phyloP scores from a whole-genome alignment of 495 filamentous ascomycete species.

The Podospora pseudocomata region DNA sequence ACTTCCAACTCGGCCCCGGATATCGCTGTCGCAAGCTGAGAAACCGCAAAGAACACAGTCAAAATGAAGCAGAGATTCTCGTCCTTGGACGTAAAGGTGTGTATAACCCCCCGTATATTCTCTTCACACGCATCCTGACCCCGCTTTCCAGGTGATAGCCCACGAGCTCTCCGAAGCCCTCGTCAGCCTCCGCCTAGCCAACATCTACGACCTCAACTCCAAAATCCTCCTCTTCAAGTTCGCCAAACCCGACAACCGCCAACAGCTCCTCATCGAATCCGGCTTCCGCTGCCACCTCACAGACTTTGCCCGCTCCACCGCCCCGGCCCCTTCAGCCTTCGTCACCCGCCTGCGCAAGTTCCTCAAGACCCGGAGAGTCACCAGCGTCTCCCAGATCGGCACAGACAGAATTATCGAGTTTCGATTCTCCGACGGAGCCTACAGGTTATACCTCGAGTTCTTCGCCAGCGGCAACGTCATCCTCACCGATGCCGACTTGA shows the following conservation, averaged over 20 bases:
- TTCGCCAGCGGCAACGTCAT: slow-evolving; percentile 92
- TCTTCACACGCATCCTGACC: neutral
- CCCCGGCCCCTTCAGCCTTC: slow-evolving; percentile 77
- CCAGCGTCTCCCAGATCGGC: slow-evolving; percentile 76
- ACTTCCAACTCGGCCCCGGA: neutral
- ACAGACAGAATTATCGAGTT: slow-evolving; percentile 93
- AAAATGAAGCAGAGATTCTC: slow-evolving; percentile 98
- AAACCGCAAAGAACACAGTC: slow-evolving; percentile 4
- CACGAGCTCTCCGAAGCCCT: slow-evolving; percentile 80
- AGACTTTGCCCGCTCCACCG: slow-evolving; percentile 78
- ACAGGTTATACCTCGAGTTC: slow-evolving; percentile 87
- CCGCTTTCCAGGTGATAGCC: slow-evolving; percentile 66
- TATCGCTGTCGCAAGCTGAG: neutral
- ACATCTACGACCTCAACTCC: slow-evolving; percentile 92
- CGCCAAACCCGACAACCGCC: slow-evolving; percentile 77
- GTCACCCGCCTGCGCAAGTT: slow-evolving; percentile 79
- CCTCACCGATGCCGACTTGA: slow-evolving; percentile 75
- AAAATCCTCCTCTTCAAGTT: slow-evolving; percentile 93
- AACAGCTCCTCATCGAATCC: slow-evolving; percentile 87
- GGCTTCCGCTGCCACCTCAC: slow-evolving; percentile 96
- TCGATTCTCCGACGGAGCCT: slow-evolving; percentile 85
- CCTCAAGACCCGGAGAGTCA: slow-evolving; percentile 81
- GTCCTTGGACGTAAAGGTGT: slow-evolving; percentile 82
- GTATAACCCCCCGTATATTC: neutral
- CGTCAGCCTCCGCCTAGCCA: slow-evolving; percentile 74